Evolutionary conservation across 306 rosid species (phyloP).

Genomic region (Senna siamea): DNA sequence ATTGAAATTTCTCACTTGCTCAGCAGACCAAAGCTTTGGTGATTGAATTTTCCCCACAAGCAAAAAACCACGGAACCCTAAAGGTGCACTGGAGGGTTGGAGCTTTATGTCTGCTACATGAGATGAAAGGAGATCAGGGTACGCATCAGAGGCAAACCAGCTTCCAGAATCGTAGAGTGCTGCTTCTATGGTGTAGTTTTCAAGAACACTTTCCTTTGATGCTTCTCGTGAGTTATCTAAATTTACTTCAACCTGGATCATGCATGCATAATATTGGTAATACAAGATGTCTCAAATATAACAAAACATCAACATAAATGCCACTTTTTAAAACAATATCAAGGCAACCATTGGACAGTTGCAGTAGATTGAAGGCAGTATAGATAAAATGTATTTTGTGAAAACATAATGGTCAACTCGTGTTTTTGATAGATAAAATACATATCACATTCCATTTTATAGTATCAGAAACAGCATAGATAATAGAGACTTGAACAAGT

Average conservation of each 20-base stretch:
- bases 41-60: conserved; percentile 68
- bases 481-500: conserved; percentile 20
- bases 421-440: background rate
- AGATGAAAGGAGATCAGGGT: conserved; percentile 67
- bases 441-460: conserved; percentile 1
- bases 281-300: conserved; percentile 27
- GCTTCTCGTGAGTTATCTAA: conserved; percentile 72
- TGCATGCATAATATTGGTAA: conserved; percentile 29
- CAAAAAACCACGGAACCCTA: conserved; percentile 73
- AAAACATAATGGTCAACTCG: conserved; percentile 8
- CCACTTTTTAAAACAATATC: conserved; percentile 1
- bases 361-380: conserved; percentile 13
- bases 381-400: background rate
- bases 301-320: conserved; percentile 10
- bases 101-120: conserved; percentile 66
- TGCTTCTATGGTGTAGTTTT: conserved; percentile 71
- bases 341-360: background rate
- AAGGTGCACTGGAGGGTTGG: conserved; percentile 45
- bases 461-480: conserved; percentile 12
- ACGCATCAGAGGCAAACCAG: conserved; percentile 61
- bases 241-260: conserved; percentile 81
- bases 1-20: conserved; percentile 61
- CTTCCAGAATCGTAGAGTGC: conserved; percentile 63
- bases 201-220: conserved; percentile 61
- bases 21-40: conserved; percentile 96